Base-by-base conservation (phyloP, 2,329 filamentous ascomycete species). In the Dothideomycetes sp. region DNA sequence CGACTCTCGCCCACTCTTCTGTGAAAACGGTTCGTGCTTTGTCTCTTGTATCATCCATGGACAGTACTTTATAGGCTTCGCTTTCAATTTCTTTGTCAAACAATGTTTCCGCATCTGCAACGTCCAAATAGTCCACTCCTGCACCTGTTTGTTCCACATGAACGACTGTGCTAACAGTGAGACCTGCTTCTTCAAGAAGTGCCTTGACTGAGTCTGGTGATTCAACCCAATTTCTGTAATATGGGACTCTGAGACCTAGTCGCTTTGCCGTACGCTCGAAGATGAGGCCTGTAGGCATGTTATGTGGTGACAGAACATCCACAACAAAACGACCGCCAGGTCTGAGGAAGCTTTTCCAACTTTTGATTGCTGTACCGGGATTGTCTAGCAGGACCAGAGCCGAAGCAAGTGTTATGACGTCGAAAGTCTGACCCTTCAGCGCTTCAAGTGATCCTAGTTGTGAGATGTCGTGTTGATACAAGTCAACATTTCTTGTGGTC, bases 371-470 rank as follows among this genome's bases (percentile, higher is more conserved):
- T 16, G 45, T 50, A 24, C 49, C 49, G 3, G 62, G 60, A 31
- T 65, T 52, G 3, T 56, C 52, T 5, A 66, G 58, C 9, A 66
- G 48, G 12, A 65, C 62, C 9, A 66, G 44, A 18, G 61, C 62
- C 24, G 59, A 63, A 14, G 61, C 56, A 19, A 61, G 52, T 2
- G 57, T 62, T 34, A 66, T 63, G 4, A 58, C 46, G 37, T 56
- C 53, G 31, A 55, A 56, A 11, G 30, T 7, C 14, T 9, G n/a
- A n/a, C 14, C 24, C 10, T 40, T 4, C 12, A 40, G n/a, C 3
- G 38, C 31, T 9, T 34, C 12, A 5, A 56, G 38, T 7, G 33
- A 37, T 5, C 55, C 52, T 24, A 66, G 47, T 31, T 59, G 52
- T 4, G 61, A 46, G 17, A 63, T 55, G 40, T 63, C 60, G 24